Evolutionary conservation across 1,139 yeast species (phyloP), one percentile per base, ranked within the genome.

Genomic region (Kodamaea arcana): DNA sequence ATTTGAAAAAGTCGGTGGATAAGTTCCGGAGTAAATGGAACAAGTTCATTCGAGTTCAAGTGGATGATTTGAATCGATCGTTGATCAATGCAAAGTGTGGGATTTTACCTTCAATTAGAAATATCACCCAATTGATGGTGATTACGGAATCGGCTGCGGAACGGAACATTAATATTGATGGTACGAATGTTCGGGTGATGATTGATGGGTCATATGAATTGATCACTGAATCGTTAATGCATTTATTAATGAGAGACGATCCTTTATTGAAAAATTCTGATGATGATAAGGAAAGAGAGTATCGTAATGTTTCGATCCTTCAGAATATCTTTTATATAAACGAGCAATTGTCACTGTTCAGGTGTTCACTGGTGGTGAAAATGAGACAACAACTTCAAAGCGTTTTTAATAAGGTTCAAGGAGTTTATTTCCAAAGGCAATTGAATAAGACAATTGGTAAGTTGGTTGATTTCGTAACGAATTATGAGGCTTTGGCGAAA

Each of bases 401-500:
- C 3, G 79, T 81, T 35, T 76, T 83, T 34, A 61, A 57, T 21
- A 63, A 61, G 34, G 66, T 80, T 8, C 62, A 62, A 43, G 52
- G 48, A 4, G 48, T 48, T 10, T 69, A 69, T 42, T 66, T 82
- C 45, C 70, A 70, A 45, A 72, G 72, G 37, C 72, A 78, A 17
- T 43, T 69, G 26, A 52, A 50, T 30, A 63, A 65, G 38, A 56
- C 58, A 34, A 50, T 85, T 53, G 94, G 87, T 4, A 82, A 78
- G 51, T 58, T 84, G 37, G 63, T 74, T 24, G 80, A 78, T 21
- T 82, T 84, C 53, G 75, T 87, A 4, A 72, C 72, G 30, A 86
- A 80, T 30, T 77, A 83, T 32, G 82, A 80, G 36, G 69, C 74
- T 2, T 56, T 79, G 17, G 54, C 69, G 4, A 72, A 67, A 30